These are phyloP conservation scores for Solanum sejunctum DNA, from an alignment of 257 asterid genomes.

Conservation along the genomic window DNA sequence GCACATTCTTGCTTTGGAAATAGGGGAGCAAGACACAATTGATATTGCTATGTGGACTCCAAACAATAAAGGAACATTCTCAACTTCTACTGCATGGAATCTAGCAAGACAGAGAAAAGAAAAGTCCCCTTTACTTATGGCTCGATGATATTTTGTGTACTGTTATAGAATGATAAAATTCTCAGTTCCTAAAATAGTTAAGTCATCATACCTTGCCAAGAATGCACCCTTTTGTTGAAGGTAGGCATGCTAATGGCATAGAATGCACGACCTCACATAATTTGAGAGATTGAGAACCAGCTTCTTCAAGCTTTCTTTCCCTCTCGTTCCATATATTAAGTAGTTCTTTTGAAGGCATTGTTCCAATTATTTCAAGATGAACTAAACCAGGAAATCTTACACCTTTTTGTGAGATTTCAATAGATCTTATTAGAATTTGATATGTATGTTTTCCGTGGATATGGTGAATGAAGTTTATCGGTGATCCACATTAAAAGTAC, in stretches of 20 bases:
- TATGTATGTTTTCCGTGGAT: not conserved
- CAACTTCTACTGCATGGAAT: too few species aligned
- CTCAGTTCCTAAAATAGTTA: not conserved
- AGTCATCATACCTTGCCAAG: slow-evolving; percentile 43
- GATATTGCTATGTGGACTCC: too few species aligned
- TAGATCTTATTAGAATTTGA: not conserved
- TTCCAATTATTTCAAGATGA: slow-evolving; percentile 86
- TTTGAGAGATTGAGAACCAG: slow-evolving; percentile 22
- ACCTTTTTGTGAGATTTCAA: slow-evolving; percentile 16
- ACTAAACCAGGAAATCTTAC: slow-evolving; percentile 86
- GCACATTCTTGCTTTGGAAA: too few species aligned
- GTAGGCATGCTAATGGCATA: slow-evolving; percentile 74
- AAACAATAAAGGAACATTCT: too few species aligned
- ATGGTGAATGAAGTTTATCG: not conserved
- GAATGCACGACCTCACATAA: slow-evolving; percentile 78
- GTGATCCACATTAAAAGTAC: too few species aligned
- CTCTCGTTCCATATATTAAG: slow-evolving; percentile 57
- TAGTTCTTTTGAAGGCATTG: slow-evolving; percentile 78
- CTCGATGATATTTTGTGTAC: too few species aligned
- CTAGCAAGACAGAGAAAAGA: too few species aligned
- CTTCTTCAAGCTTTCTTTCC: too few species aligned
- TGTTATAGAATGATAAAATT: too few species aligned
- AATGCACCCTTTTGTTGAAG: slow-evolving; percentile 20
- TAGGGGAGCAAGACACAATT: too few species aligned
- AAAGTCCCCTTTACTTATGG: too few species aligned